A percentile compares a stretch with the other conserved stretches of the same genome.
These are phyloP conservation scores for Pochonia chlamydosporia DNA, from an alignment of 2,329 filamentous ascomycete species.

Conservation along the genomic window DNA sequence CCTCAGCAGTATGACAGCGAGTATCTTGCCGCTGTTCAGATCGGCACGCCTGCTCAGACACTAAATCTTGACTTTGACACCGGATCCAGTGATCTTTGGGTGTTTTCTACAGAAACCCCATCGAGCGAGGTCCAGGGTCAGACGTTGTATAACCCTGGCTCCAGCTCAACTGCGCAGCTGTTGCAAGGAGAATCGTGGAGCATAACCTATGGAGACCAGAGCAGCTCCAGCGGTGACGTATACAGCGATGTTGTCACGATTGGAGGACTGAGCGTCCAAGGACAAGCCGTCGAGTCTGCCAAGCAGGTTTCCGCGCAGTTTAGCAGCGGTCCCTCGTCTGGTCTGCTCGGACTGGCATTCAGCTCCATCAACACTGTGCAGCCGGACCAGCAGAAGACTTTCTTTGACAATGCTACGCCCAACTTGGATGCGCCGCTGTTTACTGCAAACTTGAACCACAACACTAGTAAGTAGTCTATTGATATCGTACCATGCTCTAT, in stretches of 20 bases:
- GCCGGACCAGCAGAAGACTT: conserved; percentile 36
- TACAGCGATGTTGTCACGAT: conserved; percentile 38
- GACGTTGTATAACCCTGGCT: conserved; percentile 30
- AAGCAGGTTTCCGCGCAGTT: conserved; percentile 33
- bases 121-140: conserved; percentile 30
- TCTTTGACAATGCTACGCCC: conserved; percentile 27
- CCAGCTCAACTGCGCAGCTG: conserved; percentile 31
- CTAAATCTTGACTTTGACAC: conserved; percentile 16
- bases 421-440: conserved; percentile 41
- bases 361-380: conserved; percentile 34
- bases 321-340: conserved; percentile 34
- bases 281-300: conserved; percentile 39
- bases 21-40: conserved; percentile 13
- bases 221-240: conserved; percentile 35
- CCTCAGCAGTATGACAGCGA: conserved; percentile 11
- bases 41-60: conserved; percentile 15
- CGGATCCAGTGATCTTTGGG: conserved; percentile 22
- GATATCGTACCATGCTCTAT: no score
- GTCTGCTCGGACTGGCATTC: conserved; percentile 39
- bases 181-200: conserved; percentile 33
- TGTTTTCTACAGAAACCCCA: conserved; percentile 38
- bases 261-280: conserved; percentile 31
- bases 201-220: conserved; percentile 39
- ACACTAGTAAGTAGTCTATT: conserved; percentile 14
- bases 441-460: conserved; percentile 61